Percentiles rank a stretch among this genome's conserved stretches.
Conservation (phyloP, 768 basidiomycete genomes). For the Ramaria sp. region DNA sequence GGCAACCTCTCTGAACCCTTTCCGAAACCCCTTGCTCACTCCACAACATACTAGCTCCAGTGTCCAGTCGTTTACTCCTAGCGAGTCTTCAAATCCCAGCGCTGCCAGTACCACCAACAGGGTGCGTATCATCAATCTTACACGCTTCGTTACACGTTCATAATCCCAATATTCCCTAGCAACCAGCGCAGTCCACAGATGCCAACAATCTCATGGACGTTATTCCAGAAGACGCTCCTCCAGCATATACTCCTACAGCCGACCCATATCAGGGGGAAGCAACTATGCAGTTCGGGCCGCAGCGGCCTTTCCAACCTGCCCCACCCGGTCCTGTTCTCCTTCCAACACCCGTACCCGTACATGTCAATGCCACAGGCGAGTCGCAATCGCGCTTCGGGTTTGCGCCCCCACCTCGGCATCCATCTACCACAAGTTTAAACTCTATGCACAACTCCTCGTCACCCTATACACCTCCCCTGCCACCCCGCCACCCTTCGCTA, state of each 20-base stretch:
- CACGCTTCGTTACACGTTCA: not conserved
- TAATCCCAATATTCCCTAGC: not conserved
- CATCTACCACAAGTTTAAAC: not conserved
- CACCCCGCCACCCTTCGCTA: no score
- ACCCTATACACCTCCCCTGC: not conserved
- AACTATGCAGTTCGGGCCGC: slow-evolving; percentile 51
- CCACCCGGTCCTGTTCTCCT: no score
- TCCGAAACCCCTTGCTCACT: not conserved
- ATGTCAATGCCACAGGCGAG: no score
- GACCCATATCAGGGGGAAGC: slow-evolving; percentile 45
- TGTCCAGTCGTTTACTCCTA: not conserved
- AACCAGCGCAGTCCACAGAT: not conserved
- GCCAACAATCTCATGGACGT: slow-evolving; percentile 1
- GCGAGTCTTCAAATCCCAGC: not conserved
- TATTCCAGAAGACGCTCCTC: slow-evolving; percentile 48
- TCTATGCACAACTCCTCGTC: slow-evolving; percentile 39
- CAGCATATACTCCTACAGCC: slow-evolving; percentile 55
- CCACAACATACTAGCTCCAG: not conserved
- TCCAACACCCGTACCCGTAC: no score
- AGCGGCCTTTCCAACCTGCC: slow-evolving; percentile 46
- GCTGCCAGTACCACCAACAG: not conserved
- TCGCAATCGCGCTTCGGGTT: no score
- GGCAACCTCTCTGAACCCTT: not conserved
- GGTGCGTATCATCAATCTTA: not conserved
- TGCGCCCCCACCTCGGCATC: slow-evolving; percentile 7